Evolutionary conservation across 257 asterid species (phyloP).

Genomic region (Leptodermis oblonga): DNA sequence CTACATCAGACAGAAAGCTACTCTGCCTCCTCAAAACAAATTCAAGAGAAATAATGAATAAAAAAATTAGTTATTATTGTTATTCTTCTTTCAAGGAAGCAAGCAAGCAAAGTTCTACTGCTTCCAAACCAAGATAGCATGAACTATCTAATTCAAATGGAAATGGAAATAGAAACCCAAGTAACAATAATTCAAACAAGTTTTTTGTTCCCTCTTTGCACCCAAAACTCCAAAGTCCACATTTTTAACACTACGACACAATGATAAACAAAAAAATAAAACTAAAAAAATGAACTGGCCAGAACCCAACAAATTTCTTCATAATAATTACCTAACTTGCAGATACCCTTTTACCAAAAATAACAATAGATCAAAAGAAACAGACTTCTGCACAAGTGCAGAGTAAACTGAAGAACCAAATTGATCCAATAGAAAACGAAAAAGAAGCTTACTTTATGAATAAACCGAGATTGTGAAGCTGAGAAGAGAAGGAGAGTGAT

Average conservation of each 20-base stretch:
- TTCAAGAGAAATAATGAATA: neutral
- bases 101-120: neutral
- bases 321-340: neutral
- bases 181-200: neutral
- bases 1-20: neutral
- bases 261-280: neutral
- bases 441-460: conserved; percentile 40
- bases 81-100: neutral
- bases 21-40: neutral
- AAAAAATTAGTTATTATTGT: too few species aligned
- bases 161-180: neutral
- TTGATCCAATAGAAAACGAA: neutral
- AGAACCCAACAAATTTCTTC: neutral
- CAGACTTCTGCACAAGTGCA: neutral
- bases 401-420: neutral
- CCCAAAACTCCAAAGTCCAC: neutral
- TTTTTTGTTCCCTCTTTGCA: neutral
- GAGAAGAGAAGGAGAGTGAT: conserved; percentile 53
- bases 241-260: neutral
- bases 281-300: neutral
- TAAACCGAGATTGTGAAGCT: conserved; percentile 21
- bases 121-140: neutral
- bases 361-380: neutral
- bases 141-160: neutral
- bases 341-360: neutral